Conservation (phyloP, 1,284 basidiomycete species). For the Takashimella tepidaria region DNA sequence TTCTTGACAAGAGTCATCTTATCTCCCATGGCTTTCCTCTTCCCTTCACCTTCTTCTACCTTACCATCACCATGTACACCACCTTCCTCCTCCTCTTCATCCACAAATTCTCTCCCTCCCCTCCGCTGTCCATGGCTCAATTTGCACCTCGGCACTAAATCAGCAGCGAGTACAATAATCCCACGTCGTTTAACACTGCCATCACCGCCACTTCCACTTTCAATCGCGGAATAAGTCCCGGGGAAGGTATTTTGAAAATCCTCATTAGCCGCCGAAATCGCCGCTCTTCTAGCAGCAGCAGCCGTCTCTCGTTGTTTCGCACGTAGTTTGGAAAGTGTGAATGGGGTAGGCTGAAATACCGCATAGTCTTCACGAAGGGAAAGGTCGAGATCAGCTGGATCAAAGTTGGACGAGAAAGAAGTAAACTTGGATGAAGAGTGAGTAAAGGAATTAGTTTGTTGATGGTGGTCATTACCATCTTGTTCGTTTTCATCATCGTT, state of each 20-base stretch:
- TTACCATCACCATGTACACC: neutral
- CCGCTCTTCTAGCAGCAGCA: no score
- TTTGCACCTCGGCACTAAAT: neutral
- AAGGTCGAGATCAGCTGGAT: slow-evolving; percentile 20
- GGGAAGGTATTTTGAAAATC: no score
- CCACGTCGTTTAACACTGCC: neutral
- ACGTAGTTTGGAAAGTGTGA: slow-evolving; percentile 18
- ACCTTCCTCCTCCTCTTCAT: neutral
- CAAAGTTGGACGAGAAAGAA: slow-evolving; percentile 1
- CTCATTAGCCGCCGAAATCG: no score
- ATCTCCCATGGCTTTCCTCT: no score
- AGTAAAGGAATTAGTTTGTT: no score
- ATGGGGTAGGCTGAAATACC: slow-evolving; percentile 18
- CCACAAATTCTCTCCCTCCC: neutral
- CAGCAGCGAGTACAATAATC: neutral
- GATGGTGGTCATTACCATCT: no score
- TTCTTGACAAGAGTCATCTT: no score
- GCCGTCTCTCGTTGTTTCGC: neutral
- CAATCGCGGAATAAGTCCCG: no score
- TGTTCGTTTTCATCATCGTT: neutral
- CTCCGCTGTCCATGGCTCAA: no score
- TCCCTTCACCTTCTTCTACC: neutral
- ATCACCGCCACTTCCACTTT: neutral
- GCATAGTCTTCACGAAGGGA: slow-evolving; percentile 19
- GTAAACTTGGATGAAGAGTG: no score